Evolutionary conservation across 2,329 filamentous ascomycete species (phyloP), one percentile per base, ranked within the genome.

Genomic region (Fonsecaea pedrosoi): DNA sequence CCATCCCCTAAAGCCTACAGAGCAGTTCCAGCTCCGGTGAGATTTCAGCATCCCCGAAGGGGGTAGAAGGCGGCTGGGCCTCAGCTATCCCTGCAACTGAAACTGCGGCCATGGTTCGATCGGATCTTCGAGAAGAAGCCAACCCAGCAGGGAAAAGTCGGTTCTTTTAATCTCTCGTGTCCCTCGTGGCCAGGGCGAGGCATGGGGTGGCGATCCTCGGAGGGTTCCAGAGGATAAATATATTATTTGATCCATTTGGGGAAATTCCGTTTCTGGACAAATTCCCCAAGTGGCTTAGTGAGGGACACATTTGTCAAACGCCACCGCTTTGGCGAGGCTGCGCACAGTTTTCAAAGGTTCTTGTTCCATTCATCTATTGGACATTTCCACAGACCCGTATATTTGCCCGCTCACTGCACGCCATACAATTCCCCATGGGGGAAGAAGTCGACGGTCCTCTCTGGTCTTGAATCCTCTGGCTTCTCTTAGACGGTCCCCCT

Each of bases 271-370:
- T 25, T 57, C 57, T 53, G 59, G 37, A 55, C 21, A 58, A 64
- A 59, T 64, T 57, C 61, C 21, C 61, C 61, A 64, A 57, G 37
- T 9, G 61, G 61, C 21, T 48, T 64, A 64, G 61, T 38, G 60
- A 15, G 12, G 15, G 15, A 3, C 18, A 15, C 21, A 18, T 48
- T 42, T 60, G 12, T 48, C 54, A 55, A 55, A 32, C 54, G n/a
- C 13, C 35, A 18, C 9, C 18, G 12, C 5, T 12, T 13, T 50
- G 25, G 21, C 8, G 25, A 55, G 30, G 54, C 54, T 55, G 32
- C 3, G n/a, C 18, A 35, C 35, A n/a, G 13, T 55, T 21, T 55
- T 34, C 30, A 4, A 18, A 15, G n/a, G 13, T 10, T 13, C n/a
- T 55, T 10, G 21, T n/a, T 4, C 21, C 30, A 30, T n/a, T n/a